Base-by-base conservation (phyloP, 2,329 filamentous ascomycete genomes). In the Sporothrix mexicana region DNA sequence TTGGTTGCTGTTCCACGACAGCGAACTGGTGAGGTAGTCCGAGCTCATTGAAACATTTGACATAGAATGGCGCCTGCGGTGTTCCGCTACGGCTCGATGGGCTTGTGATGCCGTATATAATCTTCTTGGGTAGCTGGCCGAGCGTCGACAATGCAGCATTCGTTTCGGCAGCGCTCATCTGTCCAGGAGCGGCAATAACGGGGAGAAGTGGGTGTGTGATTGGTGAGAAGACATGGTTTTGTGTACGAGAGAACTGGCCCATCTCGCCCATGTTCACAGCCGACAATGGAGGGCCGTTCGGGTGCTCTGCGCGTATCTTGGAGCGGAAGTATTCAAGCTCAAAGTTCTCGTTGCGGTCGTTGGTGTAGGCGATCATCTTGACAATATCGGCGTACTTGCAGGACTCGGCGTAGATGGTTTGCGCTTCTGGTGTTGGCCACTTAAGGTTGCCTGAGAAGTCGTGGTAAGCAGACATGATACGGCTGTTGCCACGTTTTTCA, bases 391-490 rank as follows among this genome's bases (percentile, higher is more conserved):
- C 92, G 76, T 94, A 94, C 73, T 89, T 88, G 64, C 88, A 88
- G 9, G 92, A 93, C 76, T 91, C 87, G 73, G 88, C 84, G 77
- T 95, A 97, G 3, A 95, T 86, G 12, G 87, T 84, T 77, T 92
- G 88, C 0, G 93, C 93, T 76, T 92, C 87, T 7, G 87, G 82
- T 0, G 92, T 93, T 0, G 92, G 91, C 93, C 93, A 97, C 78
- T 91, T 93, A 85, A 95, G 95, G 0, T 85, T 91, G 1, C 93
- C 92, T 0, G 93, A 94, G 78, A 95, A 95, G 82, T 96, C 93
- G 80, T 97, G 94, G 78, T 95, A 96, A 13, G 94, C 93, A n/a
- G 93, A 95, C 84, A 97, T 94, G 81, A 97, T 94, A 76, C 91
- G 92, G 78, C 92, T 95, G 81, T 90, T 92, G 1, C 93, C 93